Percentiles rank a stretch among this genome's conserved stretches.
phyloP scores from a whole-genome alignment of 495 filamentous ascomycete species.

The Cryomyces antarcticus region DNA sequence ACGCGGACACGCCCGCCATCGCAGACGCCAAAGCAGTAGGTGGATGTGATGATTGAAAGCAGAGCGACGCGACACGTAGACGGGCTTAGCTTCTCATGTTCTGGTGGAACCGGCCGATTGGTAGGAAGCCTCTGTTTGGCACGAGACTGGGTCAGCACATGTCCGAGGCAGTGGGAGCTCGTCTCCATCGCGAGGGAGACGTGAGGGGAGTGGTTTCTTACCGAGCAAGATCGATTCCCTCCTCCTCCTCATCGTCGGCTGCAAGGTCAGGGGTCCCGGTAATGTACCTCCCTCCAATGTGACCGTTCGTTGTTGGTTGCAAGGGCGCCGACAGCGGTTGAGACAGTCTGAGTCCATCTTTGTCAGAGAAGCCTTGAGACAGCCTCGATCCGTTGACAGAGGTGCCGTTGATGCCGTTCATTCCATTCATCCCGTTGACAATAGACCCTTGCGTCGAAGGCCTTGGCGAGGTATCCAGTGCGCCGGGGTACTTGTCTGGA shows the following conservation, averaged over 20 bases:
- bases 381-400: too few species aligned
- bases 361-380: too few species aligned
- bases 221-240: conserved; percentile 47
- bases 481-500: too few species aligned
- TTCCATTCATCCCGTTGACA: too few species aligned
- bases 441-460: too few species aligned
- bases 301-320: background rate
- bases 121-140: conserved; percentile 41
- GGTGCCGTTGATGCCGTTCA: too few species aligned
- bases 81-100: conserved; percentile 1
- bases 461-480: too few species aligned
- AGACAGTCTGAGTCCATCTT: background rate
- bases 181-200: conserved; percentile 3
- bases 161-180: conserved; percentile 4
- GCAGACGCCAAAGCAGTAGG: too few species aligned
- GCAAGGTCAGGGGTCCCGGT: conserved; percentile 15
- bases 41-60: too few species aligned
- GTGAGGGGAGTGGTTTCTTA: conserved; percentile 16
- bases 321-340: background rate
- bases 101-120: conserved; percentile 46
- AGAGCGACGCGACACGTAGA: too few species aligned
- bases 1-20: too few species aligned
- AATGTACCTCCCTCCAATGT: conserved; percentile 20
- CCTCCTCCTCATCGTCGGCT: conserved; percentile 32
- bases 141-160: conserved; percentile 5